Evolutionary conservation across 306 rosid species (phyloP).

Genomic region (Gastrolobium bilobum): DNA sequence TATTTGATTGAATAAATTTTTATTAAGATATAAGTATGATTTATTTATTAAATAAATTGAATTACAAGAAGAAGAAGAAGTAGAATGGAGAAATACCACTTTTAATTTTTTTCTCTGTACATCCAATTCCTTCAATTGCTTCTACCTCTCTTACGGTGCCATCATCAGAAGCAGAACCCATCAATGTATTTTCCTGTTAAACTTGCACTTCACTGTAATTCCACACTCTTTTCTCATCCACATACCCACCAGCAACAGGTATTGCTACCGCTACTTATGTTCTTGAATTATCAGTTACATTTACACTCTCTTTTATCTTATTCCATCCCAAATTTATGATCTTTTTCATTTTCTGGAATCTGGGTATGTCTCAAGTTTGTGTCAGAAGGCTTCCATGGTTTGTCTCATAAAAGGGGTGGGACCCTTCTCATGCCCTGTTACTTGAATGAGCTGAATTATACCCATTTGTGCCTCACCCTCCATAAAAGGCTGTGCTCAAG

Average conservation of each 20-base stretch:
- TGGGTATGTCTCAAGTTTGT: slow-evolving; percentile 46
- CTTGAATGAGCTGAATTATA: slow-evolving; percentile 24
- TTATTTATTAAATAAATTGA: too few species aligned
- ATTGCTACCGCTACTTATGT: neutral
- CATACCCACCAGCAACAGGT: slow-evolving; percentile 43
- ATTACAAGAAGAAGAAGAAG: too few species aligned
- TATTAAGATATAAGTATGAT: too few species aligned
- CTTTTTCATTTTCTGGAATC: slow-evolving; percentile 23
- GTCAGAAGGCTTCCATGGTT: slow-evolving; percentile 35
- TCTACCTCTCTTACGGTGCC: neutral
- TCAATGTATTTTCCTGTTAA: slow-evolving; percentile 51
- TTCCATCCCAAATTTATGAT: neutral
- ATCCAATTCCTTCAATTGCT: neutral
- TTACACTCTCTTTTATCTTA: neutral
- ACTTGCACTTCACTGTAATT: slow-evolving; percentile 29
- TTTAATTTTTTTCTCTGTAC: neutral
- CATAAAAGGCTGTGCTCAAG: slow-evolving; percentile 45
- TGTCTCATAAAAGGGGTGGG: slow-evolving; percentile 26
- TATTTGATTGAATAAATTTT: too few species aligned
- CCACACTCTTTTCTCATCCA: slow-evolving; percentile 26
- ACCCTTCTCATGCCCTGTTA: slow-evolving; percentile 44
- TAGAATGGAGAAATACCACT: too few species aligned
- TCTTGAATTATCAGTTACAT: neutral
- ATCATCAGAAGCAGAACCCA: neutral
- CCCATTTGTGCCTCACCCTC: slow-evolving; percentile 45